Conservation (phyloP, 2,329 filamentous ascomycete species). For the Aspergillus neoniger region DNA sequence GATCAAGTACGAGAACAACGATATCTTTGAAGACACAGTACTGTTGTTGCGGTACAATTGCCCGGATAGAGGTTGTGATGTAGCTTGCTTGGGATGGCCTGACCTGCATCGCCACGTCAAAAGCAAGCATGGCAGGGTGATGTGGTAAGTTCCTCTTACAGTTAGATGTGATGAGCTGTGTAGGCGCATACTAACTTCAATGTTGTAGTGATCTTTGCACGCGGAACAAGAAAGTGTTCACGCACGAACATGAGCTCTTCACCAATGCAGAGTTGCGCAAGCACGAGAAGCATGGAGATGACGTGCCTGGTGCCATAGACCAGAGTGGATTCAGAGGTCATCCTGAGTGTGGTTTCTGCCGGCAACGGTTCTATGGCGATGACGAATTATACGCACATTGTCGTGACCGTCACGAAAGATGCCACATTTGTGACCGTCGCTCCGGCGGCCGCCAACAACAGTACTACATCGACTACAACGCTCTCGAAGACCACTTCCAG, state of each 20-base stretch:
- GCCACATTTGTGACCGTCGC: slow-evolving; percentile 84
- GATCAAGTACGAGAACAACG: slow-evolving; percentile 83
- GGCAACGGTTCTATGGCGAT: slow-evolving; percentile 88
- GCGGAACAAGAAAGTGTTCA: slow-evolving; percentile 96
- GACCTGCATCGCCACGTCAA: slow-evolving; percentile 81
- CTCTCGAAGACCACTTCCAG: slow-evolving; percentile 81
- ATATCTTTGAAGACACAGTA: slow-evolving; percentile 88
- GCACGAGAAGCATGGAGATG: slow-evolving; percentile 89
- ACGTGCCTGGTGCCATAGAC: slow-evolving; percentile 82
- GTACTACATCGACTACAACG: slow-evolving; percentile 87
- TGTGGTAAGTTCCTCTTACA: slow-evolving; percentile 61
- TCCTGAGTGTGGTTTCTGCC: slow-evolving; percentile 90
- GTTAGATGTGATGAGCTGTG: background rate
- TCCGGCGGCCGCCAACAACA: slow-evolving; percentile 69
- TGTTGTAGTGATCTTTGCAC: slow-evolving; percentile 73
- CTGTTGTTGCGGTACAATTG: slow-evolving; percentile 92
- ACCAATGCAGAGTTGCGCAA: slow-evolving; percentile 75
- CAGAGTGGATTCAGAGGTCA: slow-evolving; percentile 97
- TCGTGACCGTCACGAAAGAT: slow-evolving; percentile 89
- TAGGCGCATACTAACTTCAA: slow-evolving; percentile 12
- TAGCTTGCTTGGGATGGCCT: slow-evolving; percentile 79
- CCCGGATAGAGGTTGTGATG: slow-evolving; percentile 79
- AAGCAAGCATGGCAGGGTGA: slow-evolving; percentile 77
- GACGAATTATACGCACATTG: slow-evolving; percentile 95
- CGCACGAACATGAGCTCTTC: slow-evolving; percentile 95